Conservation (phyloP, 2,329 filamentous ascomycete genomes). For the Clonostachys solani region DNA sequence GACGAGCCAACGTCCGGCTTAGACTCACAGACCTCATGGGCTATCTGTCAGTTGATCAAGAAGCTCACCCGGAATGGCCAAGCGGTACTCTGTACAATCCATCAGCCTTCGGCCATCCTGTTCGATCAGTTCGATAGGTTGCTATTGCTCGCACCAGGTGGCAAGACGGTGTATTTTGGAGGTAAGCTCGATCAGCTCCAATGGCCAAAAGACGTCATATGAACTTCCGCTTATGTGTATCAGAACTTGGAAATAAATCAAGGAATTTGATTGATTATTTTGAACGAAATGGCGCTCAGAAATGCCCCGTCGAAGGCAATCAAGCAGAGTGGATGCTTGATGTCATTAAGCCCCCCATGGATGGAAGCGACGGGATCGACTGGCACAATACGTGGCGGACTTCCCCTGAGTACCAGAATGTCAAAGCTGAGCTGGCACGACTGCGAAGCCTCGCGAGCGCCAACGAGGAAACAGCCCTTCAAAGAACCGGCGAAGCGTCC, state of each 20-base stretch:
- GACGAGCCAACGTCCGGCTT: slow-evolving; percentile 94
- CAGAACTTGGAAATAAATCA: slow-evolving; percentile 56
- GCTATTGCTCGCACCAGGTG: slow-evolving; percentile 50
- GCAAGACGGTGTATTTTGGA: slow-evolving; percentile 61
- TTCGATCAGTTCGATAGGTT: slow-evolving; percentile 51
- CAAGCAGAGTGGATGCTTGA: slow-evolving; percentile 65
- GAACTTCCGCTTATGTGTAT: too few species aligned
- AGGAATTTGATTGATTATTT: slow-evolving; percentile 50
- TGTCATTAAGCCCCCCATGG: slow-evolving; percentile 16
- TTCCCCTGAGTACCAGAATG: slow-evolving; percentile 41
- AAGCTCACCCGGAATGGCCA: slow-evolving; percentile 50
- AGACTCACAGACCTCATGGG: slow-evolving; percentile 85
- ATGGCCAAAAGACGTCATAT: too few species aligned
- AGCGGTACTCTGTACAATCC: slow-evolving; percentile 45
- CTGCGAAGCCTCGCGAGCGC: slow-evolving; percentile 37
- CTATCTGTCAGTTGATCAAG: slow-evolving; percentile 63
- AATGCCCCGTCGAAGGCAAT: slow-evolving; percentile 53
- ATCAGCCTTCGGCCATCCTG: slow-evolving; percentile 34
- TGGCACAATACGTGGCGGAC: slow-evolving; percentile 54
- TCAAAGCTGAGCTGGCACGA: slow-evolving; percentile 46
- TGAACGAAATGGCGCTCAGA: slow-evolving; percentile 53
- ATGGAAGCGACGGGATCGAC: slow-evolving; percentile 38
- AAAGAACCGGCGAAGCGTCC: slow-evolving; percentile 32
- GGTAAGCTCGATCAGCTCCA: slow-evolving; percentile 11
- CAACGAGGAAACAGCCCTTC: background rate